These are phyloP conservation scores for Erodium chrysanthum DNA, from an alignment of 441 rosid genomes.

Conservation along the genomic window DNA sequence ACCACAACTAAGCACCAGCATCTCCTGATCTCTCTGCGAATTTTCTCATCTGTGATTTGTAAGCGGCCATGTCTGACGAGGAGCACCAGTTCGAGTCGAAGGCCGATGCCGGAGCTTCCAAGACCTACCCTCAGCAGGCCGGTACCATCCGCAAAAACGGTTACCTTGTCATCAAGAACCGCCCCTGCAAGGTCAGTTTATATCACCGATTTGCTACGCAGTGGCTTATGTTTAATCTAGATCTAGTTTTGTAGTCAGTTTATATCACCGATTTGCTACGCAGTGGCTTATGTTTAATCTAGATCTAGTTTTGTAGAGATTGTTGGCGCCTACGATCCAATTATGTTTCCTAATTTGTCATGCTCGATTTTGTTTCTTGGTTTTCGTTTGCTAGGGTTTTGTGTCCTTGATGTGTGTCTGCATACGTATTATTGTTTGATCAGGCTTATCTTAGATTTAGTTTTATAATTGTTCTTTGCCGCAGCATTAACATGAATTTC, in stretches of 20 bases:
- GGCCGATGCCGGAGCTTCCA: slow-evolving; percentile 86
- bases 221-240: neutral
- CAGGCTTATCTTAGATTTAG: too few relatives aligned
- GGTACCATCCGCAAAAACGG: slow-evolving; percentile 86
- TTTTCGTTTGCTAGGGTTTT: too few relatives aligned
- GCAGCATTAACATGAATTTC: neutral
- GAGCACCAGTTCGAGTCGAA: slow-evolving; percentile 93
- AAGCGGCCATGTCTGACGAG: slow-evolving; percentile 66
- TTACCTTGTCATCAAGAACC: slow-evolving; percentile 71
- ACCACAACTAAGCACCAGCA: neutral
- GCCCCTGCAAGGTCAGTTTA: slow-evolving; percentile 60
- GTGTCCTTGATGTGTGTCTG: neutral
- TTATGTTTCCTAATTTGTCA: too few relatives aligned
- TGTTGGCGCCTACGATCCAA: too few relatives aligned
- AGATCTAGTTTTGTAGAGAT: too few relatives aligned
- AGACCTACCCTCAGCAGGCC: slow-evolving; percentile 78
- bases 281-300: neutral
- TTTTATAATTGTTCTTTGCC: too few relatives aligned
- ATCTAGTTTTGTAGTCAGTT: slow-evolving; percentile 16
- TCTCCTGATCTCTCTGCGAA: neutral
- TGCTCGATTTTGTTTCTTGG: too few relatives aligned
- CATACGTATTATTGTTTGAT: neutral
- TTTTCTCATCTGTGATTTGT: neutral
- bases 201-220: neutral
- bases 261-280: neutral